A percentile compares a stretch with the other conserved stretches of the same genome.
Evolutionary conservation across 2,329 filamentous ascomycete genomes (phyloP).

Genomic region (Metarhizium robertsii): DNA sequence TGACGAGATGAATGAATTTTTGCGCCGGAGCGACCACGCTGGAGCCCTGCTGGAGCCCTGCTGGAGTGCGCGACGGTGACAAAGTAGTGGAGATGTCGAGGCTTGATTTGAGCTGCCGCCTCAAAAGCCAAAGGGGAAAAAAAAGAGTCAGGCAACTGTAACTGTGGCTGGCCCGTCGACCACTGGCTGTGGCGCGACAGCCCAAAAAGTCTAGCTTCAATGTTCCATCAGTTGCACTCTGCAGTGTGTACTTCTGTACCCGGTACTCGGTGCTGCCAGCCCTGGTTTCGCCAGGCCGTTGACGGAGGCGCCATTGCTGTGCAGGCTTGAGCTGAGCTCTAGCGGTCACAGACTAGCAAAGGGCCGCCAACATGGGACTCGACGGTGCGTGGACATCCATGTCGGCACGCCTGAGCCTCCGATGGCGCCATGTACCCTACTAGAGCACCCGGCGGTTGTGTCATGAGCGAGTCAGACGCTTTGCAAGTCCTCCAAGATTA

Average conservation of each 20-base stretch:
- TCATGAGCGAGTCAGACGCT: slow-evolving; percentile 1
- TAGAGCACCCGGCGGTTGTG: too few species aligned
- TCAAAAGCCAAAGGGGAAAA: background rate
- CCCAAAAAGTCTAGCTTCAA: background rate
- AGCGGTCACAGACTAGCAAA: too few species aligned
- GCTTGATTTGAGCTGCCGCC: background rate
- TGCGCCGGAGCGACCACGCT: slow-evolving; percentile 15
- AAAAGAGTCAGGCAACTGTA: background rate
- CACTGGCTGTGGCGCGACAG: background rate
- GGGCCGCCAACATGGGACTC: too few species aligned
- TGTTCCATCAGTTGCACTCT: background rate
- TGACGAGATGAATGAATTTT: slow-evolving; percentile 17
- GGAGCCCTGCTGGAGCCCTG: slow-evolving; percentile 8
- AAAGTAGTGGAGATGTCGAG: background rate
- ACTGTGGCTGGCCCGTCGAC: background rate
- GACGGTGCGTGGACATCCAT: too few species aligned
- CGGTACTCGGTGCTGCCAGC: too few species aligned
- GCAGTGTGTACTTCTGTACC: too few species aligned
- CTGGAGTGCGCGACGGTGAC: background rate
- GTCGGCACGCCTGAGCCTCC: too few species aligned
- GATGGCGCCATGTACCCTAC: background rate
- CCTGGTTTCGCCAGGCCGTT: too few species aligned
- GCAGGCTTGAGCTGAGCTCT: too few species aligned
- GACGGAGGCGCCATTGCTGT: too few species aligned
- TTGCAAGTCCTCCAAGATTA: background rate